Conservation (phyloP, 805 yeast genomes). For the Wickerhamiella slavikovae region DNA sequence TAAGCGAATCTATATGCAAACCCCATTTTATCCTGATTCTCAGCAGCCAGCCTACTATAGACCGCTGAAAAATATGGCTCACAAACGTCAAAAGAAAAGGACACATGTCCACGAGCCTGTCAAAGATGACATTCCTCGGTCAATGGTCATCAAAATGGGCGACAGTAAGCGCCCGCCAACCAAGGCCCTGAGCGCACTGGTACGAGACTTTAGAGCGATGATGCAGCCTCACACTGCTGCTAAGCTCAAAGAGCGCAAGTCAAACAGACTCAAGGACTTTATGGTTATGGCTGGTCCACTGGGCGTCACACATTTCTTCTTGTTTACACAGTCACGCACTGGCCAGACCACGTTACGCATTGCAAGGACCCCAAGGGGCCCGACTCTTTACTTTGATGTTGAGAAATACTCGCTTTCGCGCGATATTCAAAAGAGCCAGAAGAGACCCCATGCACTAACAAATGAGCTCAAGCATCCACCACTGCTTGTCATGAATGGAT, state of each 20-base stretch:
- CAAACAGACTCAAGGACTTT: slow-evolving; percentile 75
- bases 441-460: slow-evolving; percentile 59
- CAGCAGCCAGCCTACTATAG: background rate
- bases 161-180: slow-evolving; percentile 38
- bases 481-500: slow-evolving; percentile 80
- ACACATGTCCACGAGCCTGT: slow-evolving; percentile 60
- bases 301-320: slow-evolving; percentile 72
- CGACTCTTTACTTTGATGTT: slow-evolving; percentile 70
- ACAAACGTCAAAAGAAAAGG: slow-evolving; percentile 45
- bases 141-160: slow-evolving; percentile 87
- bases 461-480: slow-evolving; percentile 58
- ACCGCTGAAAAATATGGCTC: slow-evolving; percentile 8
- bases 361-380: slow-evolving; percentile 84
- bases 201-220: slow-evolving; percentile 64
- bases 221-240: slow-evolving; percentile 97
- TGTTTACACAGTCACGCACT: slow-evolving; percentile 53
- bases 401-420: slow-evolving; percentile 58
- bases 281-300: slow-evolving; percentile 98
- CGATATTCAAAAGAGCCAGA: slow-evolving; percentile 52
- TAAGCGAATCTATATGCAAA: background rate
- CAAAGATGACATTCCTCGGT: slow-evolving; percentile 58
- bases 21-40: background rate
- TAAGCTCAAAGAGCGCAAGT: slow-evolving; percentile 63
- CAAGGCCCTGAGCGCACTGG: slow-evolving; percentile 66
- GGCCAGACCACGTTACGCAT: slow-evolving; percentile 71